Base-by-base conservation (phyloP, 148 eudicot genomes). In the Oxyria digyna region DNA sequence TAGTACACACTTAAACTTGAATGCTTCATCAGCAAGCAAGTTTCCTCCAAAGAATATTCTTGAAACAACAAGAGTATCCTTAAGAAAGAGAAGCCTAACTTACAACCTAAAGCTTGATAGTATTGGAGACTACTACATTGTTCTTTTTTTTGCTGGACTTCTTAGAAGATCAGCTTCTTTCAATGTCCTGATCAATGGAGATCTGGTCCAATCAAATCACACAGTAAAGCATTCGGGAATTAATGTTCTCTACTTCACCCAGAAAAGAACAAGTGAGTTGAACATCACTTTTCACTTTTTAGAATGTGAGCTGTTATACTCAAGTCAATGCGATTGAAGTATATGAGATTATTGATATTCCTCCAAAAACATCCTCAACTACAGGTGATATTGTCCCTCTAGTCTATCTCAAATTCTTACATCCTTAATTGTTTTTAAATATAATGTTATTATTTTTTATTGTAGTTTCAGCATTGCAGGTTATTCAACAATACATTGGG, bases 391-490 rank as follows among this genome's bases (percentile, higher is more conserved):
- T 54, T 54, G 23, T 54, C 31, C 4, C n/a, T n/a, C 9, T 9
- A 54, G 14, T 23, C 20, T 26, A 4, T 59, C 29, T 59, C 65
- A 59, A 29, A 15, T 59, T 13, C 64, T 57, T 18, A 57, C 35
- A 4, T 38, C 41, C 8, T 38, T 0, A 38, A 4, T 38, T 35
- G 3, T 35, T 35, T 35, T 35, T 35, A 35, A 3, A 35, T 35
- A 35, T 38, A 38, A 38, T 38, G 41, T 10, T 27, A 1, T 13
- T 59, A n/a, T 59, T 59, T 5, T 13, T 12, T 29, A 63, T 67
- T 77, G 57, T 83, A 90, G 96, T 87, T 73, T 87, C 91, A 46
- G 96, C 96, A 12, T 87, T 90, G 67, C 85, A 81, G 73, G 87
- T 90, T 32, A 82, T 90, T 76, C 96, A 85, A 72, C 82, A 82